phyloP scores from a whole-genome alignment of 768 basidiomycete species.

The Suillus subluteus region DNA sequence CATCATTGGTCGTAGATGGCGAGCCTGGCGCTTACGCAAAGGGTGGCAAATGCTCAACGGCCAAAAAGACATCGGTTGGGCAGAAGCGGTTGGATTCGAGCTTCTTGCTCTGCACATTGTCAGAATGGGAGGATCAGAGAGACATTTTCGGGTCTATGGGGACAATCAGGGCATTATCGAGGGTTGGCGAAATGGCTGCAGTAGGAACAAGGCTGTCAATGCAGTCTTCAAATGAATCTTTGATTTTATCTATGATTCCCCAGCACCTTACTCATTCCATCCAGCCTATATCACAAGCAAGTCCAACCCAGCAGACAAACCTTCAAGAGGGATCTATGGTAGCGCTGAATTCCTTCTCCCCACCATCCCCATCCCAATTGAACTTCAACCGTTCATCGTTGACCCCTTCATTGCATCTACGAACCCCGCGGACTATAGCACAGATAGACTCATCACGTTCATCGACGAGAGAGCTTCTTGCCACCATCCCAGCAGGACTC shows the following conservation, averaged over 20 bases:
- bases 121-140: too few species aligned
- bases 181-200: too few species aligned
- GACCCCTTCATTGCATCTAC: slow-evolving; percentile 5
- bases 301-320: slow-evolving; percentile 42
- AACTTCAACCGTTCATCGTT: slow-evolving; percentile 16
- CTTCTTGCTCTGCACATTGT: too few species aligned
- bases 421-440: not conserved
- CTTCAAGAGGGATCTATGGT: slow-evolving; percentile 38
- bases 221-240: too few species aligned
- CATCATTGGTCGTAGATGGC: not conserved
- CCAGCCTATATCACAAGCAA: slow-evolving; percentile 36
- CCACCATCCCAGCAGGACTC: not conserved
- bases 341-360: slow-evolving; percentile 33
- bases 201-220: too few species aligned
- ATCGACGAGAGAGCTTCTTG: not conserved
- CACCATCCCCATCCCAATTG: slow-evolving; percentile 29
- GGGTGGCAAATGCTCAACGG: too few species aligned
- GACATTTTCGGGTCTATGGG: too few species aligned
- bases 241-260: not conserved
- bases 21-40: too few species aligned
- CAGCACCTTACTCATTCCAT: not conserved
- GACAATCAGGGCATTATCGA: too few species aligned
- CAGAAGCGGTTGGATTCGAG: too few species aligned
- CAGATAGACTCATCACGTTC: slow-evolving; percentile 15
- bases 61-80: too few species aligned